Base-by-base conservation (phyloP, 2,329 filamentous ascomycete genomes). In the Dactylonectria macrodidyma region DNA sequence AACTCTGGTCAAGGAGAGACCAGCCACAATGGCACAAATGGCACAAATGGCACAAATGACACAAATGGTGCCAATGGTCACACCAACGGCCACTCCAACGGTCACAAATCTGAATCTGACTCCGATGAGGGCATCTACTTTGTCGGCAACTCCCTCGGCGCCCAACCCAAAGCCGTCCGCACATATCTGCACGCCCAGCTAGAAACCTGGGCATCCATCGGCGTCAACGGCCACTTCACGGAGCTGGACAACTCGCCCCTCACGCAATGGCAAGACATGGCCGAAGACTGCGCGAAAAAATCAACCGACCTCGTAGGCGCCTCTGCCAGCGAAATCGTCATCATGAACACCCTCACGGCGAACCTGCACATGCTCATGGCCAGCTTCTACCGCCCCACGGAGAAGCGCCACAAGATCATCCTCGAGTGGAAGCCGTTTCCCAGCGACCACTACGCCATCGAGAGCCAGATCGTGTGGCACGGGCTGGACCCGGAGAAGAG, bases 361-460 rank as follows among this genome's bases (percentile, higher is more conserved):
- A 97, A 97, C 79, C 79, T 97, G 67, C 94, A 97, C 79, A 81
- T 97, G 16, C 84, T 96, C 76, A 90, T 97, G 91, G 91, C 92
- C 8, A 93, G 92, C 81, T 97, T 97, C 82, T 97, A 95, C 82
- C 86, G 84, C 60, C 94, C 94, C 0, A 92, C 86, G 0, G 77
- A 86, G 82, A 81, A 81, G 73, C 80, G 85, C 46, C 92, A 92
- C 82, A 96, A 95, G 83, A 92, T 97, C 70, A 92, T 97, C 59
- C 86, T 95, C n/a, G 94, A 97, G 80, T 93, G 93, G 81, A 95
- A 95, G 77, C 94, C 95, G 0, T 97, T 97, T 73, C 95, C 95
- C 0, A 95, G 92, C 79, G 95, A 97, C 77, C 78, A 95, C 88
- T 97, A 95, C 78, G 93, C 93, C 4, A 89, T 96, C 34, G 91